These are phyloP conservation scores for Botryotinia calthae DNA, from an alignment of 2,329 filamentous ascomycete genomes.

Conservation along the genomic window DNA sequence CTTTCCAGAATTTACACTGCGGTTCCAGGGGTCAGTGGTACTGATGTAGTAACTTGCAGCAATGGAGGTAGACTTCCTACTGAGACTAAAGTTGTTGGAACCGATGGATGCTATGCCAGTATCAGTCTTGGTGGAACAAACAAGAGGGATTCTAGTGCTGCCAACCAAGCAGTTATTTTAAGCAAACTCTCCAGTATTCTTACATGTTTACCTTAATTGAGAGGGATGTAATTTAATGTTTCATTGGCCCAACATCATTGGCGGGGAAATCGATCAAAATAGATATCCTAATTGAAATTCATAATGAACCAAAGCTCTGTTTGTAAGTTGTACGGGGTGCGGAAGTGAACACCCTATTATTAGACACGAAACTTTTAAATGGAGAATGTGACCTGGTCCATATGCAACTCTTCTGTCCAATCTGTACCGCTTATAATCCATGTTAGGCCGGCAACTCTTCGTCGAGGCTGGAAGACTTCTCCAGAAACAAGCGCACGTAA, in stretches of 20 bases:
- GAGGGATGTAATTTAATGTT: background rate
- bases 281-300: background rate
- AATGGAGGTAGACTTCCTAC: slow-evolving; percentile 14
- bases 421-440: background rate
- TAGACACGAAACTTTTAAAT: background rate
- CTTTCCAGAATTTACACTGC: slow-evolving; percentile 8
- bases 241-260: background rate
- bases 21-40: background rate
- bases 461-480: background rate
- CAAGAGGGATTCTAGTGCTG: slow-evolving; percentile 9
- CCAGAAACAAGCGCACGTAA: background rate
- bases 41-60: slow-evolving; percentile 3
- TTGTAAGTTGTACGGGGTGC: background rate
- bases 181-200: slow-evolving; percentile 6
- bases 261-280: background rate
- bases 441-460: background rate
- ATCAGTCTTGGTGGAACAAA: slow-evolving; percentile 16
- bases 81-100: slow-evolving; percentile 1
- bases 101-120: slow-evolving; percentile 12
- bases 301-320: background rate
- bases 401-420: background rate
- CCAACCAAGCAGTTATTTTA: slow-evolving; percentile 4
- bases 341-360: background rate
- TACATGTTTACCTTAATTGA: slow-evolving; percentile 2
- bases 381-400: background rate